phyloP scores from a whole-genome alignment of 2,329 filamentous ascomycete species.

The Tolypocladium cylindrosporum region DNA sequence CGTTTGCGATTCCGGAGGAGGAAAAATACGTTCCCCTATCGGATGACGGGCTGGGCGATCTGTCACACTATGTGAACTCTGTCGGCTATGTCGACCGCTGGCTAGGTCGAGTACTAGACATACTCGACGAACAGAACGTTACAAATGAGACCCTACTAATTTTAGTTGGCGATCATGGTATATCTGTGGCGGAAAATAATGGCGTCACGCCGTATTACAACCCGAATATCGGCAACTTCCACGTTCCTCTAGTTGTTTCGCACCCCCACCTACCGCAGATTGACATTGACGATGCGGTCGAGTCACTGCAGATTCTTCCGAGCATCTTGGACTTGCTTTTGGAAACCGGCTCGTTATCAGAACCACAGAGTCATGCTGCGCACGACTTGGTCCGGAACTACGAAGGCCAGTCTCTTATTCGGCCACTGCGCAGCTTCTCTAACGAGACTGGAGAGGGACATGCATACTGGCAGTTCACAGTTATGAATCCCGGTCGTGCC shows the following conservation, averaged over 20 bases:
- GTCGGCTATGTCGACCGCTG: slow-evolving; percentile 21
- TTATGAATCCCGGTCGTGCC: slow-evolving; percentile 15
- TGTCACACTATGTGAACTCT: slow-evolving; percentile 22
- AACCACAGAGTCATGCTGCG: slow-evolving; percentile 12
- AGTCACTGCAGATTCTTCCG: slow-evolving; percentile 22
- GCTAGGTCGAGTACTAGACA: slow-evolving; percentile 18
- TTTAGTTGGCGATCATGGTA: slow-evolving; percentile 22
- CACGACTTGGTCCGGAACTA: slow-evolving; percentile 21
- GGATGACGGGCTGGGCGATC: slow-evolving; percentile 13
- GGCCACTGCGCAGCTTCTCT: slow-evolving; percentile 14
- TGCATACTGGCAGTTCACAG: slow-evolving; percentile 12
- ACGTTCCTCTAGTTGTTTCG: slow-evolving; percentile 21
- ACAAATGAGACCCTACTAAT: slow-evolving; percentile 22
- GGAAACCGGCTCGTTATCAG: slow-evolving; percentile 20
- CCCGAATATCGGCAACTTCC: slow-evolving; percentile 21
- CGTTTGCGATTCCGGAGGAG: slow-evolving; percentile 18
- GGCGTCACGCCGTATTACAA: slow-evolving; percentile 23
- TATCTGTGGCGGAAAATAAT: slow-evolving; percentile 21
- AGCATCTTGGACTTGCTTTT: slow-evolving; percentile 24
- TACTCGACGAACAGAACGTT: slow-evolving; percentile 19
- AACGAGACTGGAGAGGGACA: slow-evolving; percentile 7
- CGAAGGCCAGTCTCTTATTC: slow-evolving; percentile 24
- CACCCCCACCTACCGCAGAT: slow-evolving; percentile 21
- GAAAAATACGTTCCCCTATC: slow-evolving; percentile 18
- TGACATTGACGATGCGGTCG: slow-evolving; percentile 20